phyloP scores from a whole-genome alignment of 768 basidiomycete species.

The Lactarius hatsudake region DNA sequence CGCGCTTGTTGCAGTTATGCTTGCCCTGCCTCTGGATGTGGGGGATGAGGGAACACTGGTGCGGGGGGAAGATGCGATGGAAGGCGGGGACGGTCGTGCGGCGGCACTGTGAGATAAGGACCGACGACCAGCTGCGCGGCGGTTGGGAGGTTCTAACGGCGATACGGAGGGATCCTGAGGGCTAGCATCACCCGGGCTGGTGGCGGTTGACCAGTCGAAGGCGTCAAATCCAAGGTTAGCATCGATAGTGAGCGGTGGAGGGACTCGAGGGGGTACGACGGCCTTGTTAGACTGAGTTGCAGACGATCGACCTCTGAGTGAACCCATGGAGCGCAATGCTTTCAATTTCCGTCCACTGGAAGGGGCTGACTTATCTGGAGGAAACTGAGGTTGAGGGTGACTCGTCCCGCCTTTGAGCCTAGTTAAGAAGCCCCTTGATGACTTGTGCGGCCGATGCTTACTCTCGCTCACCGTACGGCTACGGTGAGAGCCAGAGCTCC shows the following conservation, averaged over 20 bases:
- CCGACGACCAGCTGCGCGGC: slow-evolving; percentile 57
- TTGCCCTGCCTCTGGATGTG: slow-evolving; percentile 16
- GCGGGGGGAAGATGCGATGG: slow-evolving; percentile 53
- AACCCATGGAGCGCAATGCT: slow-evolving; percentile 77
- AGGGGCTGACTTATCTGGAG: slow-evolving; percentile 41
- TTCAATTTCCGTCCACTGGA: slow-evolving; percentile 56
- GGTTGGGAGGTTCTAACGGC: slow-evolving; percentile 22
- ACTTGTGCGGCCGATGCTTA: slow-evolving; percentile 45
- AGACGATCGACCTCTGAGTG: slow-evolving; percentile 58
- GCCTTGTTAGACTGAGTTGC: slow-evolving; percentile 29
- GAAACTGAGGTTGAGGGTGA: slow-evolving; percentile 45
- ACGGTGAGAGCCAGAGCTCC: slow-evolving; percentile 34
- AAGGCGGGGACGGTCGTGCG: slow-evolving; percentile 37
- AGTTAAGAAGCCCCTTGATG: slow-evolving; percentile 66
- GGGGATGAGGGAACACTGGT: slow-evolving; percentile 38
- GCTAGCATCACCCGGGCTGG: slow-evolving; percentile 30
- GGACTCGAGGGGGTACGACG: slow-evolving; percentile 47
- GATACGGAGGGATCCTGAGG: slow-evolving; percentile 38
- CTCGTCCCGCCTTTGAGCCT: slow-evolving; percentile 51
- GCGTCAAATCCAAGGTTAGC: slow-evolving; percentile 36
- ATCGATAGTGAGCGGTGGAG: slow-evolving; percentile 47
- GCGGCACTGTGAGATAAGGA: slow-evolving; percentile 61
- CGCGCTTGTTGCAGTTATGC: slow-evolving; percentile 36
- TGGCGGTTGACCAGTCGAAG: slow-evolving; percentile 43
- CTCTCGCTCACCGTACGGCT: slow-evolving; percentile 37